phyloP scores from a whole-genome alignment of 2,329 filamentous ascomycete species.

The Xylaria hypoxylon region DNA sequence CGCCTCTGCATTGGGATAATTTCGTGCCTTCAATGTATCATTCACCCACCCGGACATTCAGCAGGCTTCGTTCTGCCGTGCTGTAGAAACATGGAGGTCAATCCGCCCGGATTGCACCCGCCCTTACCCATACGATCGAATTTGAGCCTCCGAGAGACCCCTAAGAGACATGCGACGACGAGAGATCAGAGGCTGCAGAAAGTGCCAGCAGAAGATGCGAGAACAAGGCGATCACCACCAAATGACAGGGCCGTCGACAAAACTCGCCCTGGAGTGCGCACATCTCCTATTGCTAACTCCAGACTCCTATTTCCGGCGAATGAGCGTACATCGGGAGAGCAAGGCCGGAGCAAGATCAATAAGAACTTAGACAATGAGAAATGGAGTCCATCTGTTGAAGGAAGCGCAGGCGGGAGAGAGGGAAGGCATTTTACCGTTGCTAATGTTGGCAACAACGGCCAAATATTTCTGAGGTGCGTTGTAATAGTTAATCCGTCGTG shows the following conservation, averaged over 20 bases:
- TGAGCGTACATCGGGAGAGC: slow-evolving; percentile 44
- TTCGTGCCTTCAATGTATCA: slow-evolving; percentile 49
- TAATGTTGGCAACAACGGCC: slow-evolving; percentile 85
- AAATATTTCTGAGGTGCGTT: slow-evolving; percentile 82
- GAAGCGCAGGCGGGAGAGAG: slow-evolving; percentile 69
- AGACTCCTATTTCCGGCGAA: slow-evolving; percentile 47
- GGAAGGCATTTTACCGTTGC: slow-evolving; percentile 81
- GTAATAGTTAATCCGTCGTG: neutral
- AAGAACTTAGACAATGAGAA: slow-evolving; percentile 67
- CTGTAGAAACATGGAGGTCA: slow-evolving; percentile 51
- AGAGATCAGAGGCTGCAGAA: slow-evolving; percentile 42
- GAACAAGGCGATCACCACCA: slow-evolving; percentile 43
- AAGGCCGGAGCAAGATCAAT: slow-evolving; percentile 55
- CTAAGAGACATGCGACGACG: slow-evolving; percentile 41
- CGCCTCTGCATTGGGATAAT: slow-evolving; percentile 17
- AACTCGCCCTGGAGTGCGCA: slow-evolving; percentile 39
- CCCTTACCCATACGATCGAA: slow-evolving; percentile 45
- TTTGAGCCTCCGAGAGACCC: slow-evolving; percentile 41
- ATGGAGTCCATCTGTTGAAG: slow-evolving; percentile 70
- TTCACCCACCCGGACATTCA: slow-evolving; percentile 37
- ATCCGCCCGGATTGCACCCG: slow-evolving; percentile 44
- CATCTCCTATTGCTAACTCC: slow-evolving; percentile 42
- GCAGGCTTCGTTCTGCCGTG: slow-evolving; percentile 49
- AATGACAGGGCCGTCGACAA: slow-evolving; percentile 38
- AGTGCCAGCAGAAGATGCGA: slow-evolving; percentile 39